These are phyloP conservation scores for Pseudogymnoascus sp. DNA, from an alignment of 2,329 filamentous ascomycete genomes.

Conservation along the genomic window DNA sequence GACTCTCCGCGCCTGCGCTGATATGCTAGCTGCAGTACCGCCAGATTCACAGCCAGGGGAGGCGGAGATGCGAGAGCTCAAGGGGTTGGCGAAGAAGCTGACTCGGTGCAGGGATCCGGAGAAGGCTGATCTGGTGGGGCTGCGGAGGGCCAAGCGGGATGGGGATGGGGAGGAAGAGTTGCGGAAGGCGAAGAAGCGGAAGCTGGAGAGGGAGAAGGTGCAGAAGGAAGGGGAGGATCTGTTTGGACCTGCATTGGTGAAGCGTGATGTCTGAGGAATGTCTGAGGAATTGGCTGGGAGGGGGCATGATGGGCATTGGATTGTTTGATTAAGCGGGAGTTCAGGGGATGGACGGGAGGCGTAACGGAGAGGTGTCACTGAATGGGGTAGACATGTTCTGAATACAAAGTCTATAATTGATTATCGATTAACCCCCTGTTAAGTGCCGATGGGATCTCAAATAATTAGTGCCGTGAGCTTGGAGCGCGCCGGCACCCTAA, in stretches of 20 bases:
- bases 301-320: background rate
- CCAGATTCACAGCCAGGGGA: slow-evolving; percentile 25
- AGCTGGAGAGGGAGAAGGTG: slow-evolving; percentile 37
- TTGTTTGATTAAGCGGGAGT: slow-evolving; percentile 3
- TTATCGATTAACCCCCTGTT: background rate
- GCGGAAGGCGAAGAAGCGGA: slow-evolving; percentile 35
- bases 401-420: slow-evolving; percentile 1
- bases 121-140: slow-evolving; percentile 63
- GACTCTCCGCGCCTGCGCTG: slow-evolving; percentile 45
- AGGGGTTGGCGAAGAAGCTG: slow-evolving; percentile 61
- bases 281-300: background rate
- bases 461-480: background rate
- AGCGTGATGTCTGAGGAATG: slow-evolving; percentile 3
- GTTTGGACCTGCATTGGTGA: slow-evolving; percentile 28
- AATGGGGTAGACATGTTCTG: background rate
- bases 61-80: slow-evolving; percentile 42
- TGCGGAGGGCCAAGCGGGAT: slow-evolving; percentile 59
- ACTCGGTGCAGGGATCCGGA: slow-evolving; percentile 68
- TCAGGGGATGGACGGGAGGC: background rate
- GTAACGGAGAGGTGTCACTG: background rate
- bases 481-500: background rate
- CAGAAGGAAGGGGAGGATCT: slow-evolving; percentile 31
- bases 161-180: slow-evolving; percentile 22
- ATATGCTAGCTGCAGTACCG: slow-evolving; percentile 51
- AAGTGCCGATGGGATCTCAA: background rate